Evolutionary conservation across 2,329 filamentous ascomycete species (phyloP).

Genomic region (Sporothrix pallida): DNA sequence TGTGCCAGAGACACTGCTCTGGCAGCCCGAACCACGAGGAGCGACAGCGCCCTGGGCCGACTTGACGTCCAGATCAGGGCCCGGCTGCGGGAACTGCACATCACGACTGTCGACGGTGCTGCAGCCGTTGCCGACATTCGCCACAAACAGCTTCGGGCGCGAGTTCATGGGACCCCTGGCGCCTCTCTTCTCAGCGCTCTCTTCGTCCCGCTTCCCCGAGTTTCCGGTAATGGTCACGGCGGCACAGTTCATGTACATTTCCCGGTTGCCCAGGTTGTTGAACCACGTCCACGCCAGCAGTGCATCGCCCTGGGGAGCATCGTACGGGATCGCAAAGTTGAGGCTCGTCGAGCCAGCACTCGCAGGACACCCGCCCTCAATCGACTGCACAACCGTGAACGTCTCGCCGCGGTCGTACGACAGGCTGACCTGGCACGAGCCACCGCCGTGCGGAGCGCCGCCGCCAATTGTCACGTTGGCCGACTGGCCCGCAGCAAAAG

Average conservation of each 20-base stretch:
- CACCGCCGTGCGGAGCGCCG: constrained; percentile 68
- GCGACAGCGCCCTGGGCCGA: constrained; percentile 66
- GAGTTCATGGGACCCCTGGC: constrained; percentile 44
- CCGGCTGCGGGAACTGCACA: constrained; percentile 39
- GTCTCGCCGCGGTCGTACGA: constrained; percentile 74
- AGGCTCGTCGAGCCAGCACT: constrained; percentile 55
- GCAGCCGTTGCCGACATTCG: constrained; percentile 37
- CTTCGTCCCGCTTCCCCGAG: constrained; percentile 46
- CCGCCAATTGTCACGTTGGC: constrained; percentile 70
- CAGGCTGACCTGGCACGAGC: constrained; percentile 77
- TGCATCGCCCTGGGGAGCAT: constrained; percentile 62
- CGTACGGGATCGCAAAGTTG: constrained; percentile 69
- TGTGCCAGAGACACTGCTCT: neutral
- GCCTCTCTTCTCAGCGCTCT: constrained; percentile 77
- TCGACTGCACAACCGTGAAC: constrained; percentile 71
- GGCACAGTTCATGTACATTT: constrained; percentile 89
- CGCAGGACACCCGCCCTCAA: constrained; percentile 60
- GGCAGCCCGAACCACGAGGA: constrained; percentile 38
- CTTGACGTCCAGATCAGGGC: constrained; percentile 53
- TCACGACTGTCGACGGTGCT: constrained; percentile 32
- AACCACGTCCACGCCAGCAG: constrained; percentile 80
- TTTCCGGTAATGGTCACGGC: constrained; percentile 57
- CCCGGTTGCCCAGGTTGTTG: constrained; percentile 76
- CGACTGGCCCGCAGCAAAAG: constrained; percentile 65
- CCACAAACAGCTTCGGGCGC: constrained; percentile 33